Evolutionary conservation across 1,139 yeast genomes (phyloP).

Genomic region (Yamadazyma mexicana): DNA sequence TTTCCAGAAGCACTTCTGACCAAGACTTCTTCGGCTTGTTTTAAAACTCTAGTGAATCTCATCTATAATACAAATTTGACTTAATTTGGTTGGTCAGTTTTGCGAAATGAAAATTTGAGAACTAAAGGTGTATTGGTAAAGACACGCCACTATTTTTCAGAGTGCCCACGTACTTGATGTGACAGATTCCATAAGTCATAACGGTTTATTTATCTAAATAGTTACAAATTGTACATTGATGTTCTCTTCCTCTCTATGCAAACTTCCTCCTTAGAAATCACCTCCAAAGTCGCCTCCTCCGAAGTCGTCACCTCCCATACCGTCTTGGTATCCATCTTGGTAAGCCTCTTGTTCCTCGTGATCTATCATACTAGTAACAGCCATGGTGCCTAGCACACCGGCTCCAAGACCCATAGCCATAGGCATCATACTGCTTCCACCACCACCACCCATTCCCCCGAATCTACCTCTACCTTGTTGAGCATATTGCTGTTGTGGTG

Average conservation of each 20-base stretch:
- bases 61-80: constrained; percentile 18
- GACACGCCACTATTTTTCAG: background rate
- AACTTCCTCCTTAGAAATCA: constrained; percentile 14
- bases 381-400: constrained; percentile 75
- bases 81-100: constrained; percentile 28
- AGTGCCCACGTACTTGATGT: too few relatives aligned
- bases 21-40: constrained; percentile 59
- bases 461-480: constrained; percentile 20
- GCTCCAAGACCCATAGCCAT: constrained; percentile 75
- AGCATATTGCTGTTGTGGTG: constrained; percentile 19
- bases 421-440: constrained; percentile 13
- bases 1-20: constrained; percentile 66
- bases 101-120: background rate
- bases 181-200: too few relatives aligned
- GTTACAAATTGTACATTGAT: too few relatives aligned
- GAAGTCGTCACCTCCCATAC: constrained; percentile 26
- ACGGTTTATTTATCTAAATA: too few relatives aligned
- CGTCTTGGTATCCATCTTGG: constrained; percentile 29
- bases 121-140: background rate
- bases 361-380: constrained; percentile 48
- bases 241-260: too few relatives aligned
- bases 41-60: constrained; percentile 47
- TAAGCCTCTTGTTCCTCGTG: constrained; percentile 34
- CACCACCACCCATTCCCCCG: constrained; percentile 36
- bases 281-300: constrained; percentile 28